Evolutionary conservation across 2,329 filamentous ascomycete species (phyloP).

Genomic region (Penicillium freii): DNA sequence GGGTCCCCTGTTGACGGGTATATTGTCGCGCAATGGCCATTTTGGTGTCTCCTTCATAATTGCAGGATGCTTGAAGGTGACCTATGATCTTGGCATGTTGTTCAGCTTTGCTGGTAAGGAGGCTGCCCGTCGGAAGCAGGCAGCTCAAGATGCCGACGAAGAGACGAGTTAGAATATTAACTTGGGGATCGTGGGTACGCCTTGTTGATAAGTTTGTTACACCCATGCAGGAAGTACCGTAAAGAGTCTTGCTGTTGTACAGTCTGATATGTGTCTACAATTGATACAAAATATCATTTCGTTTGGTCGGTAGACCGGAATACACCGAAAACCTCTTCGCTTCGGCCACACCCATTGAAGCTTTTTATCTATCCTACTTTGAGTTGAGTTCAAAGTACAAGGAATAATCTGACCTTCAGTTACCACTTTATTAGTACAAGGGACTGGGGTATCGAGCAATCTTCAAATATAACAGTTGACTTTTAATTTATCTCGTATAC

Average conservation of each 20-base stretch:
- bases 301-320: background rate
- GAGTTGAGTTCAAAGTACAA: background rate
- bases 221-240: background rate
- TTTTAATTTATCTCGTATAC: constrained; percentile 13
- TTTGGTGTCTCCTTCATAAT: constrained; percentile 64
- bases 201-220: background rate
- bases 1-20: constrained; percentile 64
- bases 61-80: constrained; percentile 62
- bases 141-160: constrained; percentile 13
- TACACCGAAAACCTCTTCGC: background rate
- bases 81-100: constrained; percentile 60
- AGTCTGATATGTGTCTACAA: background rate
- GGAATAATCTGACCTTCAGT: background rate
- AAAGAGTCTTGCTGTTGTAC: background rate
- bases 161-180: constrained; percentile 9
- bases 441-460: background rate
- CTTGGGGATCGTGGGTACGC: too few species aligned
- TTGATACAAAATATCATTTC: background rate
- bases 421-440: background rate
- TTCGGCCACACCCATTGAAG: background rate
- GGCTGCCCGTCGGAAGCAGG: constrained; percentile 16
- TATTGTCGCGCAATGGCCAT: constrained; percentile 54
- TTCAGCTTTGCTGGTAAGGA: constrained; percentile 47
- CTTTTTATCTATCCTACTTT: background rate
- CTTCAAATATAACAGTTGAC: background rate